These are phyloP conservation scores for Peterozyma xylosa DNA, from an alignment of 805 yeast genomes.

Conservation along the genomic window DNA sequence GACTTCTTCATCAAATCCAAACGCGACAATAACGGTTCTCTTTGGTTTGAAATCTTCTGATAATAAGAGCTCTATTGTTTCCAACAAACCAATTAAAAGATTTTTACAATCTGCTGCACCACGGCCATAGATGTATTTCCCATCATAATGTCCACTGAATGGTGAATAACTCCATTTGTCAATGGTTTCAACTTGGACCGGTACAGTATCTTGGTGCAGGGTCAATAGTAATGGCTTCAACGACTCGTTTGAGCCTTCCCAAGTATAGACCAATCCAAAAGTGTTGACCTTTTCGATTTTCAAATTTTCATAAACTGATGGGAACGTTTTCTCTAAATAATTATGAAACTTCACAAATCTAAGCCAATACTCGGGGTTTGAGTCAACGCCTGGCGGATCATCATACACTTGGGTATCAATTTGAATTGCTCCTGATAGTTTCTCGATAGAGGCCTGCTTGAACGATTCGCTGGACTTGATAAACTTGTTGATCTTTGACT, in stretches of 20 bases:
- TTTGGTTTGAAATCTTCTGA: slow-evolving; percentile 41
- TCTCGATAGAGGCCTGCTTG: slow-evolving; percentile 29
- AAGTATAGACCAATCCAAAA: slow-evolving; percentile 55
- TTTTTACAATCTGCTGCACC: slow-evolving; percentile 76
- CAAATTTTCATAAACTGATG: slow-evolving; percentile 38
- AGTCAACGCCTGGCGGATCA: slow-evolving; percentile 29
- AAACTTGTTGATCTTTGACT: slow-evolving; percentile 2
- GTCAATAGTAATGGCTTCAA: slow-evolving; percentile 62
- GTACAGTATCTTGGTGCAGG: slow-evolving; percentile 81
- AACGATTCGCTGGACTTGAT: slow-evolving; percentile 21
- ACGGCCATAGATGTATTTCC: slow-evolving; percentile 62
- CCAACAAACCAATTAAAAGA: slow-evolving; percentile 56
- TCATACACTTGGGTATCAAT: slow-evolving; percentile 59
- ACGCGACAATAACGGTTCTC: slow-evolving; percentile 55
- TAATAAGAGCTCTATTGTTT: slow-evolving; percentile 53
- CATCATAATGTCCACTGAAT: slow-evolving; percentile 60
- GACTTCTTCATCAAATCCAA: slow-evolving; percentile 79
- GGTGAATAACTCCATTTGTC: slow-evolving; percentile 63
- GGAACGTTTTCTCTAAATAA: slow-evolving; percentile 48
- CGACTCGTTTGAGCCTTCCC: slow-evolving; percentile 43
- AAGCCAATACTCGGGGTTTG: slow-evolving; percentile 45
- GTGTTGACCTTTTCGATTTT: slow-evolving; percentile 50
- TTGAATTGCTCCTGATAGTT: slow-evolving; percentile 46
- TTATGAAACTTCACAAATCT: slow-evolving; percentile 40
- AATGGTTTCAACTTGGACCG: slow-evolving; percentile 52